Evolutionary conservation across 148 eudicot genomes (phyloP).

Genomic region (Chenopodium album): DNA sequence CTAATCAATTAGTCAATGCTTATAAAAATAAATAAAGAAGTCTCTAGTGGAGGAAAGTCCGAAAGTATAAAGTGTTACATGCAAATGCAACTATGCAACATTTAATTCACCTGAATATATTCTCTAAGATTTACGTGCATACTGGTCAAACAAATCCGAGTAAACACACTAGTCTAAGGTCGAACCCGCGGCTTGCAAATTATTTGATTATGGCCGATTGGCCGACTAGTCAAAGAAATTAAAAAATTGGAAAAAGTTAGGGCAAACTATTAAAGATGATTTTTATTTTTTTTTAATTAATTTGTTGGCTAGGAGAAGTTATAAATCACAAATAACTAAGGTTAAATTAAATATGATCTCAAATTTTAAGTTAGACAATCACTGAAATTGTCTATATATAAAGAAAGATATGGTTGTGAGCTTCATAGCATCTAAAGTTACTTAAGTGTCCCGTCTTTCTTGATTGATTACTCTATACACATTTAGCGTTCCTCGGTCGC

Average conservation of each 20-base stretch:
- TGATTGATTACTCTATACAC: no score
- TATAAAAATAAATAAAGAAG: background rate
- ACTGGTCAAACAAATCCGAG: background rate
- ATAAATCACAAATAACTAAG: no score
- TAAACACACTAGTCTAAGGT: background rate
- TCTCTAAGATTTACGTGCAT: background rate
- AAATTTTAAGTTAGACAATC: no score
- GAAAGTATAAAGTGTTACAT: background rate
- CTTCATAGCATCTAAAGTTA: no score
- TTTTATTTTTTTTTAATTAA: no score
- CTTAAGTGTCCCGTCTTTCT: no score
- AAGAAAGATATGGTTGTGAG: no score
- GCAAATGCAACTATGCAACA: background rate
- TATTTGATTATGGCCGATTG: background rate
- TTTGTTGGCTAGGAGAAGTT: no score
- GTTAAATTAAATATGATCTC: no score
- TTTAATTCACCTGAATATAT: constrained; percentile 13
- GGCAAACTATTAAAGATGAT: no score
- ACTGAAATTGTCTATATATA: no score
- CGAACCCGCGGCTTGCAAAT: background rate
- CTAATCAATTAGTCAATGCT: background rate
- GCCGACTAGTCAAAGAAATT: background rate
- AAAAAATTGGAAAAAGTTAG: background rate
- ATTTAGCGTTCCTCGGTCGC: no score
- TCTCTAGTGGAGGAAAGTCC: background rate